phyloP scores from a whole-genome alignment of 257 asterid species.

The Nicotiana noctiflora region DNA sequence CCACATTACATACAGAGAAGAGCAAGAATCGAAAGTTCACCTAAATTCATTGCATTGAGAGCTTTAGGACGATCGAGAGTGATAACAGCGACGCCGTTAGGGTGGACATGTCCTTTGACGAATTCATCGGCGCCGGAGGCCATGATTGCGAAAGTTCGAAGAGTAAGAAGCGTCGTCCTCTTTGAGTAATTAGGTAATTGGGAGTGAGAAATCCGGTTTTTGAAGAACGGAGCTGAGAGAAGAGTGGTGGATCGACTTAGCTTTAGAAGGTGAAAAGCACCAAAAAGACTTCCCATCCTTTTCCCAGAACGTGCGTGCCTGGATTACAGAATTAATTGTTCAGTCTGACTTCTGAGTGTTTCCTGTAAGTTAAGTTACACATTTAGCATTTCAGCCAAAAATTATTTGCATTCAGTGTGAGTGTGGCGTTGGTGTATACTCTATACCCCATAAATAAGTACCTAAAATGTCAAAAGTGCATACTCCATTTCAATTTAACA shows the following conservation, averaged over 20 bases:
- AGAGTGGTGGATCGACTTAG: not conserved
- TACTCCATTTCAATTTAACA: too few species aligned
- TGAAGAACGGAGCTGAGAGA: not conserved
- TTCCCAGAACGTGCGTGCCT: not conserved
- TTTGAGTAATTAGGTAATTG: not conserved
- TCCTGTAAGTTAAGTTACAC: too few species aligned
- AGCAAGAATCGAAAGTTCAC: conserved; percentile 18
- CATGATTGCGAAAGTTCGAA: conserved; percentile 30
- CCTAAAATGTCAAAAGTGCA: too few species aligned
- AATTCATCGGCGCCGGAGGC: conserved; percentile 55
- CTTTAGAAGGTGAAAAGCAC: not conserved
- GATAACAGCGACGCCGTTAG: conserved; percentile 78
- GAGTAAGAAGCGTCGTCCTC: not conserved
- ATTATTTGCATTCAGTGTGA: too few species aligned
- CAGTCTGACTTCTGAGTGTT: too few species aligned
- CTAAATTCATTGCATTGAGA: conserved; percentile 90
- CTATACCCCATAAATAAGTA: too few species aligned
- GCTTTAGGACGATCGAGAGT: conserved; percentile 97
- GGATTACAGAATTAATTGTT: too few species aligned
- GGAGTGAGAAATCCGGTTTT: not conserved
- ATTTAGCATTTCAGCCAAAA: too few species aligned
- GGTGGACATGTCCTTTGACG: conserved; percentile 66
- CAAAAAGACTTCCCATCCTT: not conserved
- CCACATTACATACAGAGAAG: not conserved
- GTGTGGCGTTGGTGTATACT: too few species aligned